Conservation (phyloP, 768 basidiomycete genomes). For the Mycena leptocephala region DNA sequence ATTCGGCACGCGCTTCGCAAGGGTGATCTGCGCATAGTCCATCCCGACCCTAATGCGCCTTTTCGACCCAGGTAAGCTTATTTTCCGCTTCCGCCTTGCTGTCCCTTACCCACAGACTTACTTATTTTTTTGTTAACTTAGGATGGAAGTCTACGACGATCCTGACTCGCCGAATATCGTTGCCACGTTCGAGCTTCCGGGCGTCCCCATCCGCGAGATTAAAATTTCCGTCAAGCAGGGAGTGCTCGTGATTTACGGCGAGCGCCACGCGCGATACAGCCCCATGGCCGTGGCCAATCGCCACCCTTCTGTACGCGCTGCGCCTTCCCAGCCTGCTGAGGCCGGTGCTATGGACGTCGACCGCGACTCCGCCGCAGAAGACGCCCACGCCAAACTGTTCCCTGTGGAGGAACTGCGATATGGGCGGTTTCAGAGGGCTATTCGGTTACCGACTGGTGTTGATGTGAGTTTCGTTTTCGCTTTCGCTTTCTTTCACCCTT, state of each 20-base stretch:
- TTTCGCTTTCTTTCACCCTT: no score
- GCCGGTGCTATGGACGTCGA: slow-evolving; percentile 32
- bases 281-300: background rate
- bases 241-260: slow-evolving; percentile 53
- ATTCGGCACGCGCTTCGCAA: background rate
- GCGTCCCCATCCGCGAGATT: slow-evolving; percentile 56
- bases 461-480: slow-evolving; percentile 55
- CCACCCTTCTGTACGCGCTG: slow-evolving; percentile 20
- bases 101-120: background rate
- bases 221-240: slow-evolving; percentile 52
- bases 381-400: slow-evolving; percentile 10
- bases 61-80: slow-evolving; percentile 27
- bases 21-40: slow-evolving; percentile 2
- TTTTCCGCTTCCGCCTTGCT: background rate
- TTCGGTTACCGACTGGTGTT: slow-evolving; percentile 56
- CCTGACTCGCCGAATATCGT: slow-evolving; percentile 48
- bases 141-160: slow-evolving; percentile 63
- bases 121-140: slow-evolving; percentile 41
- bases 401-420: slow-evolving; percentile 59
- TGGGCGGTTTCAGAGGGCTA: slow-evolving; percentile 58
- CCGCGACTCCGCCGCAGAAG: slow-evolving; percentile 11
- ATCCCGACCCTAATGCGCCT: background rate
- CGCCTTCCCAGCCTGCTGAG: background rate
- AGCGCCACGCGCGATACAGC: slow-evolving; percentile 41
- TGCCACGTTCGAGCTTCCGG: slow-evolving; percentile 64